Base-by-base conservation (phyloP, 768 basidiomycete species). In the Suillus ampliporus region DNA sequence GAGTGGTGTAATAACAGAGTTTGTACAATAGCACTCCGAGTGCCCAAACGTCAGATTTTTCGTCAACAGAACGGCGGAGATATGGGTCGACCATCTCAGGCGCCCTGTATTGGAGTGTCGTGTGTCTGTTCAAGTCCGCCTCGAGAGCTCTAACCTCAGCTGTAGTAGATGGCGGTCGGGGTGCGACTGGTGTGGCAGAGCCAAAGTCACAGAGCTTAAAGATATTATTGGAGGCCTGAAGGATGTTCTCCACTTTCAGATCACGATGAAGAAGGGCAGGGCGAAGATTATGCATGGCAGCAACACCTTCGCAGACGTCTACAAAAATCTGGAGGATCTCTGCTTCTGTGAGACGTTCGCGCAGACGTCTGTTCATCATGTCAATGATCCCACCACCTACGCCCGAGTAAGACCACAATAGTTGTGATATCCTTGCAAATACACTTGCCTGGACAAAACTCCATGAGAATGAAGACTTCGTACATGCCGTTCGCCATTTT, bases 121-220 rank as follows among this genome's bases (percentile, higher is more conserved):
- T 99, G 71, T 97, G 92, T 68, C 90, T 85, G 74, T 97, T 96
- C 51, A 99, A 83, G 76, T 99, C 97, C 40, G 90, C 85, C 69
- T 98, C 97, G 21, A 97, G 81, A 17, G 85, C 86, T 50, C 94
- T 88, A 53, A 98, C 89, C 74, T 99, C 97, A 65, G 90, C 87
- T 38, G 86, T 89, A 19, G 84, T 90, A 9, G 88, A 80, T 8
- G 97, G 95, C 13, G 94, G 84, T 64, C 86, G 84, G 8, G 79
- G 69, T 21, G 88, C 78, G 23, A 95, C 89, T 2, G 87, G 84
- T 0, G 91, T 89, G 2, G 97, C 91, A 37, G 95, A 97, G 53
- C 97, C 97, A 77, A 99, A 99, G 75, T 99, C 97, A 75, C 97
- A 99, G 9, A 99, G 83, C 75, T 99, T 99, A 84, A 89, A 99